These are phyloP conservation scores for Tolypocladium tropicale DNA, from an alignment of 2,329 filamentous ascomycete genomes.

Conservation along the genomic window DNA sequence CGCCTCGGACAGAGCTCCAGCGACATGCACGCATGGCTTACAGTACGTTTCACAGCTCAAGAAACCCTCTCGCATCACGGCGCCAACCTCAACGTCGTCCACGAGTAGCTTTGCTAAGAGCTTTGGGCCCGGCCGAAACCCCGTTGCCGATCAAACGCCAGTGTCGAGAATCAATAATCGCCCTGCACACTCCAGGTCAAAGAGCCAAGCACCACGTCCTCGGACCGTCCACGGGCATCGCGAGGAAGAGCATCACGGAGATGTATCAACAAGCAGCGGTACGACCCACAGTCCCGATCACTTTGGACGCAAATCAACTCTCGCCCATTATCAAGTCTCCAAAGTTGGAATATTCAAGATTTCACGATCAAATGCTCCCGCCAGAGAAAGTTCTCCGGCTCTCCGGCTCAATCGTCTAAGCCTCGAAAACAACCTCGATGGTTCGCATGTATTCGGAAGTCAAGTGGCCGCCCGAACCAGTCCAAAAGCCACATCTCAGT, in stretches of 20 bases:
- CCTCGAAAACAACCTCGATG: slow-evolving; percentile 21
- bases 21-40: background rate
- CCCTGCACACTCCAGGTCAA: slow-evolving; percentile 34
- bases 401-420: slow-evolving; percentile 27
- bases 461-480: slow-evolving; percentile 33
- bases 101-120: slow-evolving; percentile 45
- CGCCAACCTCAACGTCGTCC: slow-evolving; percentile 13
- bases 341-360: slow-evolving; percentile 16
- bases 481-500: background rate
- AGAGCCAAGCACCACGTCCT: slow-evolving; percentile 25
- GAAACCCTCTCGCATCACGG: slow-evolving; percentile 28
- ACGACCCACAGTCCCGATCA: slow-evolving; percentile 13
- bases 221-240: slow-evolving; percentile 30
- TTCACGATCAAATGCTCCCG: slow-evolving; percentile 16
- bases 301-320: background rate
- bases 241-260: slow-evolving; percentile 25
- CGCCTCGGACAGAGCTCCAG: background rate
- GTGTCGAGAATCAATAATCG: slow-evolving; percentile 34
- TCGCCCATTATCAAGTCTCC: background rate
- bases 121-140: slow-evolving; percentile 42
- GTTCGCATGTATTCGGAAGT: slow-evolving; percentile 15
- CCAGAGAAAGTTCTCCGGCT: slow-evolving; percentile 34
- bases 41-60: slow-evolving; percentile 18
- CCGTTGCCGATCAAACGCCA: slow-evolving; percentile 36
- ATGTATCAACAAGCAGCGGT: slow-evolving; percentile 23